A percentile compares a stretch with the other conserved stretches of the same genome.
Conservation (phyloP, 805 yeast species). For the Diddensiella caesifluorescens region DNA sequence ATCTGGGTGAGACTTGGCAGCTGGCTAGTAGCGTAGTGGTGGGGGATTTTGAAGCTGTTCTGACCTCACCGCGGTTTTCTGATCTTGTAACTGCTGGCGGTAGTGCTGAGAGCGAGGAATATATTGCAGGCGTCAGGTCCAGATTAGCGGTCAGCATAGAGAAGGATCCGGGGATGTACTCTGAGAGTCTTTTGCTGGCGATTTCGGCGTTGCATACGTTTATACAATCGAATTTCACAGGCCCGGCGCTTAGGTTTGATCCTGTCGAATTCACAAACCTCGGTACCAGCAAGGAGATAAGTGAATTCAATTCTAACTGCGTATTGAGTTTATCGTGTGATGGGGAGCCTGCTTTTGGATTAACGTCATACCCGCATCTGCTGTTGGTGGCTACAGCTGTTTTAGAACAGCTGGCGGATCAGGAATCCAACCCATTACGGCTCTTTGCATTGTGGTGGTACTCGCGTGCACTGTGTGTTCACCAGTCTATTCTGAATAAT, state of each 20-base stretch:
- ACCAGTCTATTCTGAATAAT: slow-evolving; percentile 30
- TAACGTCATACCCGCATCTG: slow-evolving; percentile 47
- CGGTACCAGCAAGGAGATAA: slow-evolving; percentile 23
- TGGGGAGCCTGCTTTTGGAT: slow-evolving; percentile 69
- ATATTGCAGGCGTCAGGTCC: background rate
- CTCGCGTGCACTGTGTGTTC: slow-evolving; percentile 32
- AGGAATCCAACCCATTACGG: slow-evolving; percentile 18
- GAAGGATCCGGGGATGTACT: background rate
- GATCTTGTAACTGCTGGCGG: too few species aligned
- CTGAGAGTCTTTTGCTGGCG: slow-evolving; percentile 34
- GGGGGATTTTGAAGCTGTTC: background rate
- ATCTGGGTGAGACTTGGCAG: background rate
- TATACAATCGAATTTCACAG: slow-evolving; percentile 74
- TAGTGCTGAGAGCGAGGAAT: too few species aligned
- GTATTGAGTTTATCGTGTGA: slow-evolving; percentile 44
- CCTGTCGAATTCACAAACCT: slow-evolving; percentile 26
- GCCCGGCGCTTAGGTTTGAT: slow-evolving; percentile 54
- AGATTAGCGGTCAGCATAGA: background rate
- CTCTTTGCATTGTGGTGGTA: slow-evolving; percentile 28
- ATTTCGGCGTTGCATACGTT: slow-evolving; percentile 62
- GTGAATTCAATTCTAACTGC: slow-evolving; percentile 21
- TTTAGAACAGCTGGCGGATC: slow-evolving; percentile 38
- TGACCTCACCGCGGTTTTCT: background rate
- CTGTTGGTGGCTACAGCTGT: slow-evolving; percentile 41
- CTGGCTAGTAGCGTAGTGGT: background rate